Conservation (phyloP, 1,139 yeast genomes). For the Geotrichum citri-aurantii region DNA sequence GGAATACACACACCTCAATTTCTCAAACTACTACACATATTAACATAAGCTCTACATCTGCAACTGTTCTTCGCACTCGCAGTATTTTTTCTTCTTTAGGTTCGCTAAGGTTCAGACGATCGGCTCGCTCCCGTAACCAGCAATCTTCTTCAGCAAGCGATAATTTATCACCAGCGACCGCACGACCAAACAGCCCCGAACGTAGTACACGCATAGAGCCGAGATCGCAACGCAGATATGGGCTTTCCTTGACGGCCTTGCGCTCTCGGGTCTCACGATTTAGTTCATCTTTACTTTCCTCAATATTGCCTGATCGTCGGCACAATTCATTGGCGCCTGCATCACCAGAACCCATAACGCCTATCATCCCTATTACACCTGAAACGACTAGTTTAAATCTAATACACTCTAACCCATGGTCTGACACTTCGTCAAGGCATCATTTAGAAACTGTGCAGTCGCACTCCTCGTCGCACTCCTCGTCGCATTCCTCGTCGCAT, state of each 20-base stretch:
- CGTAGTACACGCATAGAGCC: neutral
- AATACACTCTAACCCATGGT: neutral
- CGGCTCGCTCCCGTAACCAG: neutral
- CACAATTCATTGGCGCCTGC: neutral
- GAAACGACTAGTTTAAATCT: neutral
- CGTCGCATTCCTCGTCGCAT: too few species aligned
- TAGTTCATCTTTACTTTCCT: conserved; percentile 1
- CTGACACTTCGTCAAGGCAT: neutral
- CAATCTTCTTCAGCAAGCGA: neutral
- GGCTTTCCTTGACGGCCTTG: neutral
- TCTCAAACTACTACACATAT: neutral
- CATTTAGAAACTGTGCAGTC: neutral
- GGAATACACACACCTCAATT: neutral
- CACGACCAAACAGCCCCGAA: neutral
- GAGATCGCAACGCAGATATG: neutral
- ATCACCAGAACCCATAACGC: neutral
- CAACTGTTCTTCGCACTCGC: neutral
- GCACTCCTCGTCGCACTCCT: too few species aligned
- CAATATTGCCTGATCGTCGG: neutral
- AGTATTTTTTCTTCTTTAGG: neutral
- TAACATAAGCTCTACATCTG: neutral
- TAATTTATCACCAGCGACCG: neutral
- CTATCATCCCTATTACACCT: neutral
- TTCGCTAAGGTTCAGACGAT: neutral
- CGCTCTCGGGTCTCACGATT: conserved; percentile 3